Evolutionary conservation across 495 filamentous ascomycete genomes (phyloP), one percentile per base, ranked within the genome.

Genomic region (Penicillium coffeae): DNA sequence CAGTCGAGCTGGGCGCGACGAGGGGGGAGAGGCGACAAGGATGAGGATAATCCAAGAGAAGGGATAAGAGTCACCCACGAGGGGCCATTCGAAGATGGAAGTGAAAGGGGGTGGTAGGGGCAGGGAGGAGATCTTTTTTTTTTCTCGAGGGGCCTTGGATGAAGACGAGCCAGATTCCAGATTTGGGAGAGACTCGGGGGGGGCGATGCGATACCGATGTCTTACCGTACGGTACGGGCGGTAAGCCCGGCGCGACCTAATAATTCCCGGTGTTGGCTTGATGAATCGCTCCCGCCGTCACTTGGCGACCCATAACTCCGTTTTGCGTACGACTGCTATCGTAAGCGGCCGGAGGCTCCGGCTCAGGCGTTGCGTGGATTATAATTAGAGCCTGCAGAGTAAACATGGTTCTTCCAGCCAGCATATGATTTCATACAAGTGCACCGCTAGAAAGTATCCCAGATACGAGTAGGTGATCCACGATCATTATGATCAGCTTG

Each of bases 41-140:
- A 37, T 37, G 16, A 10, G 27, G 18, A 43, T 15, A 27, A 35
- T 18, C 38, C 22, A 47, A 38, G 46, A n/a, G n/a, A 30, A 50
- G 34, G 44, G 36, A 45, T 18, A 34, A 30, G 36, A 38, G 22
- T 56, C 47, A 62, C 55, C 52, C 52, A 56, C 62, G 41, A 54
- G 56, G 58, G 53, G 51, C 53, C 58, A 64, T 58, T 32, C 38
- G 42, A 55, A 43, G 45, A 49, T 27, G 21, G 58, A 41, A 52
- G 38, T 42, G 50, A 44, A 43, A 52, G 19, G 38, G 38, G 49
- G 40, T 50, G 36, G 45, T 20, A 48, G 34, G 22, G n/a, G 42
- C 27, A 20, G 38, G 32, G 48, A 21, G 42, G 16, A 42, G 44
- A 36, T 30, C 48, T 52, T 48, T 55, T 52, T 32, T 39, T 37